Evolutionary conservation across 768 basidiomycete species (phyloP).

Genomic region (Tricholoma hemisulphureum): DNA sequence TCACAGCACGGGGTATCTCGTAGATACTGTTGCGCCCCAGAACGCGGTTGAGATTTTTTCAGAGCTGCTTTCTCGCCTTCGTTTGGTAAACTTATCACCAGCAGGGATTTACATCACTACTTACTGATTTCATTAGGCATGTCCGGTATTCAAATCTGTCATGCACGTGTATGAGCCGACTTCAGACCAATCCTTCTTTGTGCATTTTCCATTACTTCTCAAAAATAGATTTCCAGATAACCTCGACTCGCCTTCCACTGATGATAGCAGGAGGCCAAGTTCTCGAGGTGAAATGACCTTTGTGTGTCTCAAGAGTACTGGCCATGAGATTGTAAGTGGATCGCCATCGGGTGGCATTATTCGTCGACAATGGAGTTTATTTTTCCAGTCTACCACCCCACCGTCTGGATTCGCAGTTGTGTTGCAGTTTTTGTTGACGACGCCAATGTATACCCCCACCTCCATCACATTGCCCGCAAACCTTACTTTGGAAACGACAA

Average conservation of each 20-base stretch:
- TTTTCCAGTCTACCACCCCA: slow-evolving; percentile 15
- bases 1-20: slow-evolving; percentile 47
- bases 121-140: slow-evolving; percentile 1
- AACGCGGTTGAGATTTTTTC: slow-evolving; percentile 36
- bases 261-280: background rate
- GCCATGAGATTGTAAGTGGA: slow-evolving; percentile 1
- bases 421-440: slow-evolving; percentile 8
- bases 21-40: slow-evolving; percentile 43
- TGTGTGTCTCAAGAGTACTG: slow-evolving; percentile 15
- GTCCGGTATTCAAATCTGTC: slow-evolving; percentile 37
- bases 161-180: slow-evolving; percentile 44
- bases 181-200: slow-evolving; percentile 55
- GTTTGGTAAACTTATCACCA: slow-evolving; percentile 26
- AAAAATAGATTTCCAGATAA: background rate
- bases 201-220: slow-evolving; percentile 37
- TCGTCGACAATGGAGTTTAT: background rate
- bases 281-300: slow-evolving; percentile 6
- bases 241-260: background rate
- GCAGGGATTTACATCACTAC: background rate
- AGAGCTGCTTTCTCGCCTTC: slow-evolving; percentile 37
- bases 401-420: slow-evolving; percentile 13
- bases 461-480: slow-evolving; percentile 29
- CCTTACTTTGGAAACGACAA: slow-evolving; percentile 26
- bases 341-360: background rate
- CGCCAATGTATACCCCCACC: background rate